These are phyloP conservation scores for Fusarium fracticaudum DNA, from an alignment of 2,329 filamentous ascomycete species.

Conservation along the genomic window DNA sequence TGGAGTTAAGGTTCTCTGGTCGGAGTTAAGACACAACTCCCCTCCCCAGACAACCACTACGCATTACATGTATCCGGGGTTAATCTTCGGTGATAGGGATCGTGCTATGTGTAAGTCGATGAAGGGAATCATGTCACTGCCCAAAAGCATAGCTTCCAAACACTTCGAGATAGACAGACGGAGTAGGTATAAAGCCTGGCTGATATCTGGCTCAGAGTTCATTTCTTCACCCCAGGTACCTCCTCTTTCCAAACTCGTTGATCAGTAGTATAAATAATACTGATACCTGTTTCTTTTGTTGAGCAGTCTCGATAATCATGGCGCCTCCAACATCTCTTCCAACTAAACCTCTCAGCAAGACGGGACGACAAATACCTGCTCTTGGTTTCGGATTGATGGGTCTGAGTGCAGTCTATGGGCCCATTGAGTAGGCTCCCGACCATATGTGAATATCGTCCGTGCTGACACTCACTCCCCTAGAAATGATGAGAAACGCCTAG, in stretches of 20 bases:
- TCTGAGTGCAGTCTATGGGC: background rate
- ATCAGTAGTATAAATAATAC: accelerated
- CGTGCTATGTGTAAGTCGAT: accelerated
- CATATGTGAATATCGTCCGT: accelerated
- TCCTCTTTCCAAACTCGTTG: background rate
- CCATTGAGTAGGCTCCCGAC: background rate
- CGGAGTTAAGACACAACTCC: background rate
- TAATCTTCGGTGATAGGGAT: background rate
- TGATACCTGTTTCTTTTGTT: too few species aligned
- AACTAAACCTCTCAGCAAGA: background rate
- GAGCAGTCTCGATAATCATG: background rate
- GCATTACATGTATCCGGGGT: background rate
- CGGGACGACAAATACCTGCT: background rate
- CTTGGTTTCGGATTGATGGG: background rate
- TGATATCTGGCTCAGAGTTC: accelerated
- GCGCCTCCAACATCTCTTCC: background rate
- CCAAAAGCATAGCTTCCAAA: too few species aligned
- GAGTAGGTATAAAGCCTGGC: background rate
- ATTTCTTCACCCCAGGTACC: accelerated
- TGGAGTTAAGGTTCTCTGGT: background rate
- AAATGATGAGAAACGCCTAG: background rate
- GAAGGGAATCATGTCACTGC: accelerated
- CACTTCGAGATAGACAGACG: background rate
- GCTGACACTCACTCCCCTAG: background rate
- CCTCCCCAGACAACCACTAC: too few species aligned